A percentile compares a stretch with the other conserved stretches of the same genome.
Conservation (phyloP, 305 asterid genomes). For the Petunia hybrid region DNA sequence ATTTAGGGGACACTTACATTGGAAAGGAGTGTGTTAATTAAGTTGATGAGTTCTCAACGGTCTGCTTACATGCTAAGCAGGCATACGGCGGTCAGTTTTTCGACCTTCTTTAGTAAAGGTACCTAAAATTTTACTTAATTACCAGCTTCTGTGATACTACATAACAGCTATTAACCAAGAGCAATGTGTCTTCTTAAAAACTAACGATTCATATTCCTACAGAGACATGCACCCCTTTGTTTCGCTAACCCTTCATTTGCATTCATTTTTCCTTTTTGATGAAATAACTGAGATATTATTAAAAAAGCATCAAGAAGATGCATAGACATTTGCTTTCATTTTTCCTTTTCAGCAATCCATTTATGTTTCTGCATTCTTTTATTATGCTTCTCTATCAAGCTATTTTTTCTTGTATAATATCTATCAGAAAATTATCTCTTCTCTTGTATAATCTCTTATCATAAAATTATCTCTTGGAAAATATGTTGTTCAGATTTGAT, state of each 20-base stretch:
- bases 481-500: slow-evolving; percentile 1
- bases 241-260: not conserved
- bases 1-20: not conserved
- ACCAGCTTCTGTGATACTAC: not conserved
- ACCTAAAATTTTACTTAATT: slow-evolving; percentile 3
- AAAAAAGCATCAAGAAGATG: too few relatives aligned
- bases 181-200: not conserved
- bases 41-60: slow-evolving; percentile 17
- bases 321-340: not conserved
- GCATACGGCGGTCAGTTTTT: not conserved
- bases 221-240: not conserved
- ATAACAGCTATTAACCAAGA: slow-evolving; percentile 12
- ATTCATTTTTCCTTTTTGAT: too few relatives aligned
- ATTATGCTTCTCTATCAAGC: slow-evolving; percentile 2
- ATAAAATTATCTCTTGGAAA: not conserved
- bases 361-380: not conserved
- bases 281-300: too few relatives aligned
- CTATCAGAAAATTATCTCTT: not conserved
- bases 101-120: not conserved
- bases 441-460: not conserved
- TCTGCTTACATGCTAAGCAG: not conserved
- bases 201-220: not conserved
- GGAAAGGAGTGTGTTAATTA: not conserved
- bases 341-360: slow-evolving; percentile 4
- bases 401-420: slow-evolving; percentile 5